Evolutionary conservation across 805 yeast genomes (phyloP), one percentile per base, ranked within the genome.

Genomic region (Kodamaea hsintzibuensis): DNA sequence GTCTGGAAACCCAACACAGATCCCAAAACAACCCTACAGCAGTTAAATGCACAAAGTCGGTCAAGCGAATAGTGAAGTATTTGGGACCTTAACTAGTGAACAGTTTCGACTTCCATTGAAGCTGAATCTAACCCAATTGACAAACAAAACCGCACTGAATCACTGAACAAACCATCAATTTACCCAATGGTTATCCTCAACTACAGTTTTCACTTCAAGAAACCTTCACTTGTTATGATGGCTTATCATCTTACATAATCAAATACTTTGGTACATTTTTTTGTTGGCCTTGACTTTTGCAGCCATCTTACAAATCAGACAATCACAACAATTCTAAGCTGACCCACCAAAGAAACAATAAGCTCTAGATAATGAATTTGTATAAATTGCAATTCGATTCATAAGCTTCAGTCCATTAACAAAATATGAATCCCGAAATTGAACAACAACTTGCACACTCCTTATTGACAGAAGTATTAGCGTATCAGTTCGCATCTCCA

Each of bases 401-500:
- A 30, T 30, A 30, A 12, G 10, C 3, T 30, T 30, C 13, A 30
- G 13, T 10, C 8, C 38, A 43, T 52, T 39, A 30, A 61, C 55
- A 22, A n/a, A n/a, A 22, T 52, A 88, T 88, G 95, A 85, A 84
- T 71, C 97, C 99, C 62, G 98, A 95, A 82, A 86, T 91, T 57
- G 96, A 95, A 80, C 99, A 95, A 79, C 98, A 95, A 72, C 84
- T 95, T 62, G 96, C 99, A 62, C 98, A 95, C 72, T 86, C 89
- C 61, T 81, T 95, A 60, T 82, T 95, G 70, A 91, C 98, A 25
- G 99, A 95, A 82, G 85, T 95, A 64, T 82, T 95, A 77, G 98
- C 99, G 51, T 95, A 92, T 78, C 99, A 95, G 76, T 95, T 95
- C 68, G 99, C 99, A 49, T 92, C 98, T 58, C 99, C 99, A 48